Base-by-base conservation (phyloP, 1,139 yeast genomes). In the Geotrichum restrictum region DNA sequence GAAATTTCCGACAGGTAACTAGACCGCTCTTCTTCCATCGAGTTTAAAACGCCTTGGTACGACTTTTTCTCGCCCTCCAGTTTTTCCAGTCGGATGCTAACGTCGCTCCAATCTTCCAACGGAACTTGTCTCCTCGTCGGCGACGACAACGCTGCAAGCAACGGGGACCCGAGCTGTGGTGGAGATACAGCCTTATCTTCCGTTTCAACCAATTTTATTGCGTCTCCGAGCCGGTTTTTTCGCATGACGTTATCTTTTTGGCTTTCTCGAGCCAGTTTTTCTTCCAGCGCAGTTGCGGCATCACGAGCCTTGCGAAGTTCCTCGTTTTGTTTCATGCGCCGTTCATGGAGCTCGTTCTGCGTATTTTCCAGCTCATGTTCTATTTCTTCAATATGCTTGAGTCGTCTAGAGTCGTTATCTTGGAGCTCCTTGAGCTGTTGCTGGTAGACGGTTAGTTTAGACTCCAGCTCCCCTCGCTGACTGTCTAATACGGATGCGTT, bases 361-460 rank as follows among this genome's bases (percentile, higher is more conserved):
- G 56, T 51, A 2, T 24, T 29, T 27, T 50, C 50, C 29, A 58
- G 24, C 18, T 57, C 51, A 10, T 48, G 48, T 45, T 59, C 61
- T 18, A 59, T 56, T 7, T 53, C 52, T 31, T 50, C 55, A 3
- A 57, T 52, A 24, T 54, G 54, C 31, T 44, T 27, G 16, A 52
- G 54, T 31, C 57, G 52, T 27, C 54, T 42, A n/a, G 45, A 27
- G 29, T 55, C 56, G n/a, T 39, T 33, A 11, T 40, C 45, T 32
- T 57, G 51, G 13, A 56, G 41, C 13, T 56, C 56, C 8, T 54
- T 52, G 3, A 56, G 34, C 45, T 50, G 55, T 8, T 39, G 27
- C 19, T 52, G 52, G 27, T 47, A 55, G 2, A 16, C 16, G 3
- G 33, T 34, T 3, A 59, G 41, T 31, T 57, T 57, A 4, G 40